phyloP scores from a whole-genome alignment of 257 asterid genomes.

The Scutellaria baicalensis region DNA sequence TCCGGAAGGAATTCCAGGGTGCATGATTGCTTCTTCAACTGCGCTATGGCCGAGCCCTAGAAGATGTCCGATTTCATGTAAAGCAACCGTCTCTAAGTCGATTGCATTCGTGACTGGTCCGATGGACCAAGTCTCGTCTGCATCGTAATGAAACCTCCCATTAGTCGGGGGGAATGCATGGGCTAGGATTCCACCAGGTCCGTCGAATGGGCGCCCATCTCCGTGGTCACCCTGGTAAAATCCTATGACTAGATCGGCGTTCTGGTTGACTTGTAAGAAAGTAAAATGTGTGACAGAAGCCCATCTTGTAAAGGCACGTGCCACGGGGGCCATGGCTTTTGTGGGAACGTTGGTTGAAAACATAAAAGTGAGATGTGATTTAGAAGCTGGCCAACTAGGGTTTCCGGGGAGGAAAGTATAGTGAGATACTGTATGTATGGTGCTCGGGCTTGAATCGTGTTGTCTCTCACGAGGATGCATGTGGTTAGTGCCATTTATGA shows the following conservation, averaged over 20 bases:
- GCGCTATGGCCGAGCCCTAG: not conserved
- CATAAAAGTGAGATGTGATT: slow-evolving; percentile 15
- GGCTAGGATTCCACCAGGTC: slow-evolving; percentile 24
- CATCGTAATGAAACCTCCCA: slow-evolving; percentile 28
- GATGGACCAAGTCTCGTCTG: slow-evolving; percentile 12
- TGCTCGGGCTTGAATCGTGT: not conserved
- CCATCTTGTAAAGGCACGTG: slow-evolving; percentile 27
- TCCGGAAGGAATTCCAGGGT: not conserved
- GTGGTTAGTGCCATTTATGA: slow-evolving; percentile 13
- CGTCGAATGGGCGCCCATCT: slow-evolving; percentile 25
- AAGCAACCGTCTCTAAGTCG: slow-evolving; percentile 1
- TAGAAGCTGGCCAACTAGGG: slow-evolving; percentile 23
- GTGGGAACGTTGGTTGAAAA: not conserved
- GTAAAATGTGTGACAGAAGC: slow-evolving; percentile 7
- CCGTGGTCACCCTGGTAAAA: slow-evolving; percentile 14
- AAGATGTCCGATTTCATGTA: slow-evolving; percentile 15
- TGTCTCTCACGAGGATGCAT: not conserved
- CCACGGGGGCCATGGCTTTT: not conserved
- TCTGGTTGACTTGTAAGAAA: not conserved
- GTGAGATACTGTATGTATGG: slow-evolving; percentile 15
- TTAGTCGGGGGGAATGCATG: slow-evolving; percentile 24
- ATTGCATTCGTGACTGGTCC: not conserved
- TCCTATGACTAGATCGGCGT: slow-evolving; percentile 16
- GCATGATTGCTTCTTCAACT: not conserved
- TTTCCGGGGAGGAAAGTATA: slow-evolving; percentile 5